Conservation (phyloP, 192 early-diverging fungal species). For the Mycoemilia scoparia region DNA sequence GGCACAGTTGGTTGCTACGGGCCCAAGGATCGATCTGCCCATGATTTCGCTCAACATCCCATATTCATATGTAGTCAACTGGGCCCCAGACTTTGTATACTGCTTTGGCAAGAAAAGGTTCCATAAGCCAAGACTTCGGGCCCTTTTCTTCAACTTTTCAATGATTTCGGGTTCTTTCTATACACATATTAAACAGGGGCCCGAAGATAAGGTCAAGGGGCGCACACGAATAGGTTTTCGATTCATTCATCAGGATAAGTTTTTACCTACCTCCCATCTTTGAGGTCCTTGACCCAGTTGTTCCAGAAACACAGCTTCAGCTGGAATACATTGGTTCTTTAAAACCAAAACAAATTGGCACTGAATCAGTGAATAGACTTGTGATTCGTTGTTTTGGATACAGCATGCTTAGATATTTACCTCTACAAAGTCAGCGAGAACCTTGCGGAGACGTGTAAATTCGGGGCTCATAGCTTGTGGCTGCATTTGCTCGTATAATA, state of each 20-base stretch:
- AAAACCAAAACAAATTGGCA: too few relatives aligned
- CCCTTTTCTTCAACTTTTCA: slow-evolving; percentile 77
- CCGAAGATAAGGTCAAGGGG: background rate
- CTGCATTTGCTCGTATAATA: too few relatives aligned
- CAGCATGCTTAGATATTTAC: too few relatives aligned
- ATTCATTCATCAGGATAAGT: background rate
- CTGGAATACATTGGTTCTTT: slow-evolving; percentile 87
- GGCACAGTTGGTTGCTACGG: slow-evolving; percentile 85
- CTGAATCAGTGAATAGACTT: too few relatives aligned
- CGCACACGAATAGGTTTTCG: background rate
- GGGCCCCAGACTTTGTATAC: slow-evolving; percentile 68
- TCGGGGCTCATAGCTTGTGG: too few relatives aligned
- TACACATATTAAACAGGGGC: slow-evolving; percentile 4
- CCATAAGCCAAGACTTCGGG: slow-evolving; percentile 79
- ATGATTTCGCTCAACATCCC: slow-evolving; percentile 77
- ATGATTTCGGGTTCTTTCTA: slow-evolving; percentile 65
- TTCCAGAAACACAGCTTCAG: slow-evolving; percentile 51
- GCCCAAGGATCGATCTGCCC: slow-evolving; percentile 65
- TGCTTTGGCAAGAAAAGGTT: slow-evolving; percentile 77
- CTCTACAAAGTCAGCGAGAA: too few relatives aligned
- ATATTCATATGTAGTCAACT: slow-evolving; percentile 90
- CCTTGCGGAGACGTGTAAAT: too few relatives aligned
- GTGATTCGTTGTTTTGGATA: too few relatives aligned
- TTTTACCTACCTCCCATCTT: slow-evolving; percentile 65
- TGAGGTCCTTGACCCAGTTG: slow-evolving; percentile 58